A percentile compares a stretch with the other conserved stretches of the same genome.
Conservation (phyloP, 176 grass and related monocot genomes). For the Raddia distichophylla region DNA sequence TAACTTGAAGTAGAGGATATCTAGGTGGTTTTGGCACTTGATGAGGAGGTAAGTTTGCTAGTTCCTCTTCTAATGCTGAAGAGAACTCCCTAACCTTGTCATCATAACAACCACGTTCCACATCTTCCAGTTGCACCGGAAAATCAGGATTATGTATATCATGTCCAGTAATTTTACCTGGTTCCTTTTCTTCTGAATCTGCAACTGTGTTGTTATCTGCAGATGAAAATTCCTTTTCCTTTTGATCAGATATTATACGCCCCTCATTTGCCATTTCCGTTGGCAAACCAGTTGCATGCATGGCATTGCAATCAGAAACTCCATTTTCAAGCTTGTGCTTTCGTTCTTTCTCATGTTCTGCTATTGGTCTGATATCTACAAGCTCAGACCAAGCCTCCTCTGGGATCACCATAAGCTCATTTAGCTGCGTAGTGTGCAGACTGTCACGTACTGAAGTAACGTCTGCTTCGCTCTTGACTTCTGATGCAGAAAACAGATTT, state of each 20-base stretch:
- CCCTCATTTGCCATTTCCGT: conserved; percentile 11
- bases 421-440: conserved; percentile 14
- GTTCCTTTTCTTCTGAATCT: conserved; percentile 40
- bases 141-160: conserved; percentile 16
- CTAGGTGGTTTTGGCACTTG: conserved; percentile 48
- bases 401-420: conserved; percentile 52
- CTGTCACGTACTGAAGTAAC: conserved; percentile 37
- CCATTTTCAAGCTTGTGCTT: conserved; percentile 19
- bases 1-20: conserved; percentile 70
- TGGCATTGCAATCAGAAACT: conserved; percentile 22
- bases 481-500: conserved; percentile 36
- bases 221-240: conserved; percentile 29
- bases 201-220: conserved; percentile 11
- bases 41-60: conserved; percentile 36
- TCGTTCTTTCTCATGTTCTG: conserved; percentile 42
- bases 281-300: conserved; percentile 21
- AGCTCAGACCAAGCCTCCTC: conserved; percentile 55
- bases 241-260: background rate
- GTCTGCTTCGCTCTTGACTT: background rate
- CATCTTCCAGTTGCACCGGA: background rate
- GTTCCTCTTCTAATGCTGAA: conserved; percentile 47
- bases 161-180: conserved; percentile 12
- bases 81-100: conserved; percentile 32
- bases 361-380: conserved; percentile 42
- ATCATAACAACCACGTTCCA: conserved; percentile 5